Evolutionary conservation across 768 basidiomycete genomes (phyloP).

Genomic region (Wakefieldia striispora): DNA sequence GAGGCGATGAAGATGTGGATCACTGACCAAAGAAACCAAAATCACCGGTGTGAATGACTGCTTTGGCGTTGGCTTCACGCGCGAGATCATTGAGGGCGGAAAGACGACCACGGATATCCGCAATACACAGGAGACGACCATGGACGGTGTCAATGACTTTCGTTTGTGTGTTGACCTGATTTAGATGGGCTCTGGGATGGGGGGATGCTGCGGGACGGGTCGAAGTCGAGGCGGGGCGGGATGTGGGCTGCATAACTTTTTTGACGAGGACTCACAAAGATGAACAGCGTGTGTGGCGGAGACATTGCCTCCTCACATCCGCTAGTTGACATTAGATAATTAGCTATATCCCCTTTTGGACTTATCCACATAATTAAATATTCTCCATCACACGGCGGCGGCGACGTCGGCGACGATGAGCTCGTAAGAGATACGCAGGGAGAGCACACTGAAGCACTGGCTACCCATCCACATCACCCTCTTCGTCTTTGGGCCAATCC

Average conservation of each 20-base stretch:
- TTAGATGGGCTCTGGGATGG: constrained; percentile 42
- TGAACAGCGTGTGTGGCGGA: constrained; percentile 11
- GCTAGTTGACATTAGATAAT: constrained; percentile 24
- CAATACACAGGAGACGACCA: constrained; percentile 90
- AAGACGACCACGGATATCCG: constrained; percentile 88
- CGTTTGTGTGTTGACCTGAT: constrained; percentile 70
- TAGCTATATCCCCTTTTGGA: constrained; percentile 18
- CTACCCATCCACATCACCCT: neutral
- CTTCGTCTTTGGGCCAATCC: neutral
- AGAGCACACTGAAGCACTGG: constrained; percentile 7
- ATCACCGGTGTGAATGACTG: constrained; percentile 96
- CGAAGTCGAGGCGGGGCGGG: constrained; percentile 60
- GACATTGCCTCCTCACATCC: neutral
- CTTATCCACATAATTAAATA: constrained; percentile 9
- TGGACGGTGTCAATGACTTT: constrained; percentile 75
- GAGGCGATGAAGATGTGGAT: constrained; percentile 3
- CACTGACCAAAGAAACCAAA: constrained; percentile 93
- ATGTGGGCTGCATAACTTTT: constrained; percentile 50
- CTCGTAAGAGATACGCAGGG: constrained; percentile 21
- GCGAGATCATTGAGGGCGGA: constrained; percentile 90
- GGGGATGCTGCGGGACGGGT: constrained; percentile 59
- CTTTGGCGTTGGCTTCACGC: constrained; percentile 81
- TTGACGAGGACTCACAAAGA: constrained; percentile 20
- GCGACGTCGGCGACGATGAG: constrained; percentile 25
- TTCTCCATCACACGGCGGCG: constrained; percentile 2